Evolutionary conservation across 805 yeast genomes (phyloP).

Genomic region (Metschnikowia kunwiensis): DNA sequence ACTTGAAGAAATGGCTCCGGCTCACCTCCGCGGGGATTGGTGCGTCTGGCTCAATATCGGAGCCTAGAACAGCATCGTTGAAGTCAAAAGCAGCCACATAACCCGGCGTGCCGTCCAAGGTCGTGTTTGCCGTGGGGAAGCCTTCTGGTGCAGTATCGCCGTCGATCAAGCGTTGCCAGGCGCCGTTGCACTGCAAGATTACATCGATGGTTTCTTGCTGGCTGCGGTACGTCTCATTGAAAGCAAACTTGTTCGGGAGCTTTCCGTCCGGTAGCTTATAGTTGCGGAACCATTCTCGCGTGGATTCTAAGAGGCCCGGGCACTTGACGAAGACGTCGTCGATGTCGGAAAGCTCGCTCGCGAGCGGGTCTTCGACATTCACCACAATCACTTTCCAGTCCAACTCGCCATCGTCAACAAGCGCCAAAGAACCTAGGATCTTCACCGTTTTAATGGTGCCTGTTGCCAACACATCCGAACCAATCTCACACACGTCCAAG

Average conservation of each 20-base stretch:
- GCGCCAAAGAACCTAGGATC: conserved; percentile 90
- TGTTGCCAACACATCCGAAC: conserved; percentile 59
- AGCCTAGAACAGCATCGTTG: conserved; percentile 14
- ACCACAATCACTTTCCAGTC: conserved; percentile 93
- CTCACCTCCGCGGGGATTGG: conserved; percentile 12
- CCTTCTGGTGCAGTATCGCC: conserved; percentile 47
- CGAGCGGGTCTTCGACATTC: conserved; percentile 80
- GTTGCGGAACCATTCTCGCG: conserved; percentile 97
- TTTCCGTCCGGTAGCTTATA: conserved; percentile 98
- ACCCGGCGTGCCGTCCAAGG: conserved; percentile 11
- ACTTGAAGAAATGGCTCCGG: conserved; percentile 11
- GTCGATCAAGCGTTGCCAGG: conserved; percentile 74
- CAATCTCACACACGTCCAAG: conserved; percentile 89
- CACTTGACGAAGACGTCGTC: conserved; percentile 86
- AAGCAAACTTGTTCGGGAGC: conserved; percentile 95
- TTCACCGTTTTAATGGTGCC: conserved; percentile 86
- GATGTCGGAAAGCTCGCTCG: conserved; percentile 80
- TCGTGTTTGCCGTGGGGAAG: conserved; percentile 12
- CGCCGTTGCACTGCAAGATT: conserved; percentile 74
- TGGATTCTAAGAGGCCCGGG: conserved; percentile 91
- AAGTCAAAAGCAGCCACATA: conserved; percentile 10
- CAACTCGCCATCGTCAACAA: conserved; percentile 88
- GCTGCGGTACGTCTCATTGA: conserved; percentile 88
- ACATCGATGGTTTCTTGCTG: conserved; percentile 82
- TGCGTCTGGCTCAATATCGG: conserved; percentile 15